Base-by-base conservation (phyloP, 192 early-diverging fungal species). In the Jimgerdemannia flammicorona region DNA sequence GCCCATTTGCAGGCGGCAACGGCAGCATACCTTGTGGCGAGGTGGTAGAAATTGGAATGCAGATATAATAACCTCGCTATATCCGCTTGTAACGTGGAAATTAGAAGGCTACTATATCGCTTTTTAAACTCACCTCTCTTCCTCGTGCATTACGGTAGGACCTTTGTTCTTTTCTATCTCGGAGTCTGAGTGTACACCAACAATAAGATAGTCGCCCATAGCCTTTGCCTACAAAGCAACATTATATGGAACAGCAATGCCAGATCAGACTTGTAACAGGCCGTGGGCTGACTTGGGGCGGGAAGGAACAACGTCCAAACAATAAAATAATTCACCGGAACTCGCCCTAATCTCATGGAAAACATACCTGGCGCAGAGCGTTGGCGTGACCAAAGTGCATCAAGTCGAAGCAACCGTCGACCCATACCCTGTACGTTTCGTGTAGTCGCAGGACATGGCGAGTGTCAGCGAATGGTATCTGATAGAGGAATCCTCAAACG, bases 361-460 rank as follows among this genome's bases (percentile, higher is more conserved):
- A 17, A 20, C 66, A 71, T 90, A 93, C 93, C 88, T 98, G 96
- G 72, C 97, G 90, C 75, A 99, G 84, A 65, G 97, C 97, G 81
- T 99, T 99, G 42, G 96, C 95, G 79, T 99, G 97, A 9, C 94
- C 94, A 89, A 93, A 95, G 85, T 98, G 96, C 93, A 96, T 95
- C 88, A 96, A 90, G 85, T 98, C 97, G 79, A 96, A 98, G 84
- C 97, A 98, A 54, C 97, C 97, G 76, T 98, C 97, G 67, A 94
- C 93, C 93, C 94, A 95, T 74, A 95, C 80, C 72, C 87, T 86
- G 67, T 72, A 2, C 49, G 49, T 6, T 10, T 41, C 40, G 29
- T 4, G 69, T 54, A 70, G 4, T 69, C 40, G 72, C 29, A 29
- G 29, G 29, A 29, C 29, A 65, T 59, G 67, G 63, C n/a, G n/a